These are phyloP conservation scores for Amylostereum chailletii DNA, from an alignment of 1,284 basidiomycete species.

Conservation along the genomic window DNA sequence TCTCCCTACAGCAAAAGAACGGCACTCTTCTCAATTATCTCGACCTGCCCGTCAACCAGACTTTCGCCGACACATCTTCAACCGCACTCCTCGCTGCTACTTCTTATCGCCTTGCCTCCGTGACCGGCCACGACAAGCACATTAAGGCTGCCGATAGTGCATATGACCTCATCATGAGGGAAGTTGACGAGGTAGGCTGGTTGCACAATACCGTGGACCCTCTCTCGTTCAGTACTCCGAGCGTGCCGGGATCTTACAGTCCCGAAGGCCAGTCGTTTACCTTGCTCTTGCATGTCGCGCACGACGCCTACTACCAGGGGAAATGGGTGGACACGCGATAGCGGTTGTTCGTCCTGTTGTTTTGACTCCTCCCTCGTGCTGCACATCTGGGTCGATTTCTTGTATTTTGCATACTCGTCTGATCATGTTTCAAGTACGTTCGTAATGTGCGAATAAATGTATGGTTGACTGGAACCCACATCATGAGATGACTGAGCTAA, in stretches of 20 bases:
- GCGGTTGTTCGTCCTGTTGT: too few species aligned
- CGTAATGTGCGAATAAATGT: too few species aligned
- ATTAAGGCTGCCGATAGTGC: slow-evolving; percentile 3
- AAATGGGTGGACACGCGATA: too few species aligned
- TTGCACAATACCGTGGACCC: slow-evolving; percentile 8
- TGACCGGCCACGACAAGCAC: slow-evolving; percentile 22
- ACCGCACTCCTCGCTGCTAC: slow-evolving; percentile 47
- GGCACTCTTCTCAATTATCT: slow-evolving; percentile 47
- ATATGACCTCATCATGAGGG: slow-evolving; percentile 1
- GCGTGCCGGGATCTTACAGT: slow-evolving; percentile 1
- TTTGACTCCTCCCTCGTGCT: too few species aligned
- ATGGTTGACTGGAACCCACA: too few species aligned
- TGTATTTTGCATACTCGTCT: too few species aligned
- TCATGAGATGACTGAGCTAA: too few species aligned
- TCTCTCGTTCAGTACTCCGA: not conserved
- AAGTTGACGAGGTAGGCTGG: slow-evolving; percentile 6
- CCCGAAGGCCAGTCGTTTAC: slow-evolving; percentile 9
- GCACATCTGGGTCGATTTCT: too few species aligned
- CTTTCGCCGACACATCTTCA: slow-evolving; percentile 43
- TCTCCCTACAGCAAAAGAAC: slow-evolving; percentile 24
- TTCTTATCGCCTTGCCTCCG: slow-evolving; percentile 35
- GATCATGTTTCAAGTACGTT: too few species aligned
- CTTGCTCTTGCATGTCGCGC: slow-evolving; percentile 8
- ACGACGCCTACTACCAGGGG: slow-evolving; percentile 1
- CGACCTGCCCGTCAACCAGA: slow-evolving; percentile 26